phyloP scores from a whole-genome alignment of 129 eudicot species.

The Sambucus nigra region DNA sequence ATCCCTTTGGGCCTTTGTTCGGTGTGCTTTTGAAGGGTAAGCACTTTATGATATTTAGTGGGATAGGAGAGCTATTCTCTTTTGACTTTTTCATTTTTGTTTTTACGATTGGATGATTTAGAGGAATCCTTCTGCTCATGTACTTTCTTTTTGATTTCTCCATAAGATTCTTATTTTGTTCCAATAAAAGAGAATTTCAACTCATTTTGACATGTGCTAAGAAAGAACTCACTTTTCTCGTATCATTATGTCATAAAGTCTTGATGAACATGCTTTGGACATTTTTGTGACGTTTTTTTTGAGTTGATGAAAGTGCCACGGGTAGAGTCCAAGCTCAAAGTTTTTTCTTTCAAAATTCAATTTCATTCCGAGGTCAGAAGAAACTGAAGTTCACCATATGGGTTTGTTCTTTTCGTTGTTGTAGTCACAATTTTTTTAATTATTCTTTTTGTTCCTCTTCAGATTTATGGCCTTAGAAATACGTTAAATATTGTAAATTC shows the following conservation, averaged over 20 bases:
- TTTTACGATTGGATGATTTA: no score
- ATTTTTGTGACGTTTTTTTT: slow-evolving; percentile 59
- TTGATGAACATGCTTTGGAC: not conserved
- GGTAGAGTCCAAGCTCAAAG: slow-evolving; percentile 79
- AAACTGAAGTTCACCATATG: slow-evolving; percentile 1
- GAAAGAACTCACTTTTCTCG: not conserved
- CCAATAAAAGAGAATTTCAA: no score
- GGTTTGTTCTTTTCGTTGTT: slow-evolving; percentile 7
- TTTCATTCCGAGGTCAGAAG: slow-evolving; percentile 61
- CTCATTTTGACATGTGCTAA: no score
- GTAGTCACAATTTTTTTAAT: slow-evolving; percentile 6
- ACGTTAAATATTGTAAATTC: slow-evolving; percentile 60
- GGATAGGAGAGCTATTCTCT: no score
- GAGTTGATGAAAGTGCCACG: slow-evolving; percentile 98
- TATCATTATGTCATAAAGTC: not conserved
- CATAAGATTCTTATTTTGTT: no score
- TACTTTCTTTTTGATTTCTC: no score
- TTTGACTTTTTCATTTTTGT: no score
- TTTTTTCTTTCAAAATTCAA: slow-evolving; percentile 71
- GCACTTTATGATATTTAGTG: no score
- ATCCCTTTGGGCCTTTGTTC: no score
- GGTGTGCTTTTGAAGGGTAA: no score
- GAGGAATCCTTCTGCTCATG: no score
- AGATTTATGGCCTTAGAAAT: slow-evolving; percentile 76
- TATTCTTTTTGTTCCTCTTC: slow-evolving; percentile 1